Base-by-base conservation (phyloP, 441 rosid species). In the Brassica hybrid region DNA sequence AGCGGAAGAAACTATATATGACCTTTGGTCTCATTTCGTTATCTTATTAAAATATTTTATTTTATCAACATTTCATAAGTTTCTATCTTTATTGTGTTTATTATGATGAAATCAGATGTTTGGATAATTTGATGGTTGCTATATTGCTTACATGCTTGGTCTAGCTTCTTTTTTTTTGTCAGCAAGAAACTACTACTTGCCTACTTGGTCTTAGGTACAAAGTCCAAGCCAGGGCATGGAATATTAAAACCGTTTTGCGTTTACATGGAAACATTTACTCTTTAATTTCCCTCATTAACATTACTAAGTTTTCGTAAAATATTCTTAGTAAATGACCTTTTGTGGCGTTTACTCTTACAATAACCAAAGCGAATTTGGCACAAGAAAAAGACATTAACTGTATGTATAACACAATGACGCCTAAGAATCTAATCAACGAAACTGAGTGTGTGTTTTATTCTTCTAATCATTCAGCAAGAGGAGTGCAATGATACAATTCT, bases 11-110 rank as follows among this genome's bases (percentile, higher is more conserved):
- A 45, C 19, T 52, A 16, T n/a, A 30, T 45, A 38, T 67, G 65
- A 67, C 52, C 72, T 23, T 67, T 50, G 81, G 59, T 78, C 50
- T 50, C 34, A 50, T 67, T 67, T 67, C 62, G 27, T 61, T 72
- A 17, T 59, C 25, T 23, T 54, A 7, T 7, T 1, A 11, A 18
- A 23, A 25, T 12, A 27, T 76, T 63, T 17, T 52, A 21, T 34
- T 32, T 32, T 21, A 50, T 78, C 16, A 48, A 19, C 25, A 14
- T 34, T 16, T 60, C 36, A 60, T 23, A 52, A 43, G 34, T 67
- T 14, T 50, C 58, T 45, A 60, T 67, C 17, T 72, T 72, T 78
- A 23, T 59, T 64, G 60, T 30, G 58, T 27, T 57, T 67, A 8
- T 60, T 13, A 61, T 25, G 64, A 59, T 59, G 34, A 65, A 66